Evolutionary conservation across 345 rosid species (phyloP).

Genomic region (Mangifera indica): DNA sequence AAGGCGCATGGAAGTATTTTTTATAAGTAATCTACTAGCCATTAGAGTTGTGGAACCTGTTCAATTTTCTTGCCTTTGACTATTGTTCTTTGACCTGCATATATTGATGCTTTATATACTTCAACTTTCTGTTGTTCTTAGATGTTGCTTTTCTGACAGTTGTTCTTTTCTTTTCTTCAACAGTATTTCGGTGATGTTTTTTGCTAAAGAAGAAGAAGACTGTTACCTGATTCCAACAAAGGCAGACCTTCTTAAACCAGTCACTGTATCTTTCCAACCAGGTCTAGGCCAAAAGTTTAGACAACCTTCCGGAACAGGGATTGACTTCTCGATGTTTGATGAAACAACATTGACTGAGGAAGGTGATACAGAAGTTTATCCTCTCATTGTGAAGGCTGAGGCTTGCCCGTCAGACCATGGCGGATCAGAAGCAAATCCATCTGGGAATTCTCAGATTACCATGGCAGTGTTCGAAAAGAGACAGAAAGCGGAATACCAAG

Average conservation of each 20-base stretch:
- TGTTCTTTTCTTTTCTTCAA: constrained; percentile 3
- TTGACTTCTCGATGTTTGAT: constrained; percentile 43
- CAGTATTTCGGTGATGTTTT: constrained; percentile 51
- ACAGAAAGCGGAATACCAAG: constrained; percentile 36
- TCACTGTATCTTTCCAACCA: constrained; percentile 39
- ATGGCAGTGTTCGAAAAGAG: constrained; percentile 46
- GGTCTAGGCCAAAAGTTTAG: constrained; percentile 56
- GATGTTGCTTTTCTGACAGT: neutral
- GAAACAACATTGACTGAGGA: constrained; percentile 30
- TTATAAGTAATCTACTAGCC: neutral
- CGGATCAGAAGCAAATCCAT: constrained; percentile 27
- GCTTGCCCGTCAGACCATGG: constrained; percentile 20
- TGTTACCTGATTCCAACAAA: constrained; percentile 39
- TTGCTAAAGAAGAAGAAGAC: constrained; percentile 43
- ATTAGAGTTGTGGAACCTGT: neutral
- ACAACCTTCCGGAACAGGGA: constrained; percentile 51
- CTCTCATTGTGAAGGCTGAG: constrained; percentile 53
- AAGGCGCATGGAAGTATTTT: neutral
- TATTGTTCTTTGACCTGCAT: neutral
- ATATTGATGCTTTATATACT: neutral
- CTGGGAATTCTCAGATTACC: constrained; percentile 46
- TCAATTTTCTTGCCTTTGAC: neutral
- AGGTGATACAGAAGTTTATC: constrained; percentile 36
- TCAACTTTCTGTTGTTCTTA: neutral
- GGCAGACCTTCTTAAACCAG: constrained; percentile 31